Evolutionary conservation across 1,284 basidiomycete genomes (phyloP).

Genomic region (Ganoderma sp.): DNA sequence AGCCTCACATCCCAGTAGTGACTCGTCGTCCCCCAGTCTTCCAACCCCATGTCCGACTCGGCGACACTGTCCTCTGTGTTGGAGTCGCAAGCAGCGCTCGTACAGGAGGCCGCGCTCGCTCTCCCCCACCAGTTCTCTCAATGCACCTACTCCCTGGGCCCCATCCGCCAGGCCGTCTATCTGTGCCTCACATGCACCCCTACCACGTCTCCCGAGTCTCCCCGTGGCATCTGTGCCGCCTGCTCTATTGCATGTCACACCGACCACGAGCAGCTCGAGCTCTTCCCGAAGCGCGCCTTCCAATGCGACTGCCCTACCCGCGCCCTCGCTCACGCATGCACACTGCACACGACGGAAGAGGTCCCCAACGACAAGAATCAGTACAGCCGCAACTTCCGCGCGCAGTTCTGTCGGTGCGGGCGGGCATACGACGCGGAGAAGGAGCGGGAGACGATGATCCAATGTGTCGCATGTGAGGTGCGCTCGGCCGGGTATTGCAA

Average conservation of each 20-base stretch:
- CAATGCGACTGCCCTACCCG: conserved; percentile 81
- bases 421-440: conserved; percentile 69
- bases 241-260: conserved; percentile 84
- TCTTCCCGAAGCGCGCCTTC: conserved; percentile 82
- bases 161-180: conserved; percentile 72
- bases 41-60: conserved; percentile 28
- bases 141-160: conserved; percentile 71
- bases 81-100: conserved; percentile 63
- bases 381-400: conserved; percentile 73
- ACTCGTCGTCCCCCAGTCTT: not conserved
- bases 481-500: conserved; percentile 35
- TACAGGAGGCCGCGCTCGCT: conserved; percentile 72
- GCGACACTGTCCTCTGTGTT: conserved; percentile 44
- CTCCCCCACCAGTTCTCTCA: conserved; percentile 77
- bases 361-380: conserved; percentile 60
- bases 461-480: conserved; percentile 83
- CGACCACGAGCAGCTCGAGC: conserved; percentile 79
- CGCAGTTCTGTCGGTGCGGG: conserved; percentile 74
- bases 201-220: conserved; percentile 7
- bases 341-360: conserved; percentile 59
- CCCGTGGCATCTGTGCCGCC: conserved; percentile 69
- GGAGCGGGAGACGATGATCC: conserved; percentile 83
- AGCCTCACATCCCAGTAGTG: not conserved
- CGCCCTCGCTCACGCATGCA: conserved; percentile 62
- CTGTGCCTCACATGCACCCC: conserved; percentile 73